Evolutionary conservation across 176 grass and related monocot genomes (phyloP).

Genomic region (Phragmites australis): DNA sequence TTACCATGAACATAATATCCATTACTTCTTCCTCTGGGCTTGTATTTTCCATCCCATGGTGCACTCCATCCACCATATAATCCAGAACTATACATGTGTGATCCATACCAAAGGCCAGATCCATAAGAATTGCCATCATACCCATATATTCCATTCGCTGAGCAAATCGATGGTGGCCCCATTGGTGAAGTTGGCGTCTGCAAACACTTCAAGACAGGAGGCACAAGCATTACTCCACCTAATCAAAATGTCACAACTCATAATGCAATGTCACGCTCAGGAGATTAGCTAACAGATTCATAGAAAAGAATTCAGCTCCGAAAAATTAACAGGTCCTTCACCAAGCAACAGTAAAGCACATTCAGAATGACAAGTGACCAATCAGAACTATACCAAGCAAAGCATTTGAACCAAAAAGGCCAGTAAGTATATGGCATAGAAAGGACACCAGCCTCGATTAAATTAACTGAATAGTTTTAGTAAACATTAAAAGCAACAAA

Average conservation of each 20-base stretch:
- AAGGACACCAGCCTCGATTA: not conserved
- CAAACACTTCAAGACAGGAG: not conserved
- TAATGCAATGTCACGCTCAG: not conserved
- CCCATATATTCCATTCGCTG: constrained; percentile 47
- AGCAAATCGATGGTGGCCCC: constrained; percentile 47
- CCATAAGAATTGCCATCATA: constrained; percentile 62
- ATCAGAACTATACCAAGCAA: not conserved
- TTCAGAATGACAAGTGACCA: not conserved
- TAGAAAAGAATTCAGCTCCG: not conserved
- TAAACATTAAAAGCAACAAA: not conserved
- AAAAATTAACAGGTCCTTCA: not conserved
- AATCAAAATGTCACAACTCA: not conserved
- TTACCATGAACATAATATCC: constrained; percentile 59
- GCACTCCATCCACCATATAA: constrained; percentile 60
- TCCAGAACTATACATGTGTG: constrained; percentile 58
- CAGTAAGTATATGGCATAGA: not conserved
- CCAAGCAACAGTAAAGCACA: not conserved
- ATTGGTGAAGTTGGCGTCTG: constrained; percentile 23
- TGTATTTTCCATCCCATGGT: constrained; percentile 63
- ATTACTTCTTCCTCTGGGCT: constrained; percentile 57
- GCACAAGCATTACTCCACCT: not conserved
- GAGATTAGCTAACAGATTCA: not conserved
- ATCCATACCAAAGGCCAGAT: constrained; percentile 60
- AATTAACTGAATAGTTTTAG: not conserved
- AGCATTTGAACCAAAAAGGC: not conserved